Evolutionary conservation across 805 yeast species (phyloP).

Genomic region (Ogataea nonfermentans): DNA sequence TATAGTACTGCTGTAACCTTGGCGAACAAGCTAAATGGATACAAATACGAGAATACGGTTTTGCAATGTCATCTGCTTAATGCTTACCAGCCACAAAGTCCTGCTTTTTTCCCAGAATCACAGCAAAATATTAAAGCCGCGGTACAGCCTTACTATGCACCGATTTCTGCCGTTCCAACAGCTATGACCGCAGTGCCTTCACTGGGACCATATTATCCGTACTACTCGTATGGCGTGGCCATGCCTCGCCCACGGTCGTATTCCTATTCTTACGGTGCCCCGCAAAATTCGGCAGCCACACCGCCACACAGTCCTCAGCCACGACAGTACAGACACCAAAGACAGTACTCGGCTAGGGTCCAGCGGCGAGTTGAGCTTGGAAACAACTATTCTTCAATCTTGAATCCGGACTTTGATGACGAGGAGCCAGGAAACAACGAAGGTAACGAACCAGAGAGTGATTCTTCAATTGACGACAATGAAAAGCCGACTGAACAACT

Average conservation of each 20-base stretch:
- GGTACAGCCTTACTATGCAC: conserved; percentile 8
- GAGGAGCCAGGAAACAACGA: not conserved
- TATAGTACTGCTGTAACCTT: conserved; percentile 10
- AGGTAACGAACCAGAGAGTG: conserved; percentile 2
- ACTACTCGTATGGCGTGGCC: conserved; percentile 11
- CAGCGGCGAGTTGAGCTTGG: conserved; percentile 21
- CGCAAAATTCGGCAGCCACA: conserved; percentile 5
- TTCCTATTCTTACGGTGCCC: conserved; percentile 9
- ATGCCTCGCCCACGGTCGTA: conserved; percentile 7
- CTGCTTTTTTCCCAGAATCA: conserved; percentile 6
- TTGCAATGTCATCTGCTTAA: conserved; percentile 18
- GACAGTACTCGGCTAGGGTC: conserved; percentile 3
- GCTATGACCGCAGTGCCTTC: conserved; percentile 7
- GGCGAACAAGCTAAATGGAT: conserved; percentile 20
- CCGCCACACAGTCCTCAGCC: conserved; percentile 8
- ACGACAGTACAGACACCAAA: conserved; percentile 5
- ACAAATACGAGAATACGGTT: conserved; percentile 16
- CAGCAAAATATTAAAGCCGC: conserved; percentile 7
- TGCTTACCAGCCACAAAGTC: conserved; percentile 9
- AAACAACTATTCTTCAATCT: conserved; percentile 27
- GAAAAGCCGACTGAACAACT: conserved; percentile 24
- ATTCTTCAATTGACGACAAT: conserved; percentile 21
- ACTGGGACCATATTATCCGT: conserved; percentile 9
- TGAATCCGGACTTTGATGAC: conserved; percentile 25
- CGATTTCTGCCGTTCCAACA: conserved; percentile 3